These are phyloP conservation scores for Botryotinia globosa DNA, from an alignment of 2,329 filamentous ascomycete species.

Conservation along the genomic window DNA sequence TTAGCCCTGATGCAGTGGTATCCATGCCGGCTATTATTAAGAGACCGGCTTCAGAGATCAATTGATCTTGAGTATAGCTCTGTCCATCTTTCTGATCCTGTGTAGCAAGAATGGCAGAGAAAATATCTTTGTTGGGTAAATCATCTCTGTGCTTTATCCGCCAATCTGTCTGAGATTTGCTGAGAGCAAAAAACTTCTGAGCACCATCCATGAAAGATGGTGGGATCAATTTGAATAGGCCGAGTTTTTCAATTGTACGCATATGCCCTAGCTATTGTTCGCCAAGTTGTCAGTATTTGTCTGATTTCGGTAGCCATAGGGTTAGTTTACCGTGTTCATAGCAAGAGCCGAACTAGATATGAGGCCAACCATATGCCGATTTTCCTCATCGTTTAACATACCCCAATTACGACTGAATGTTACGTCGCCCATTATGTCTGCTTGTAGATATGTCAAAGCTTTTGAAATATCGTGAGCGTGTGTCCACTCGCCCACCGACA, in stretches of 20 bases:
- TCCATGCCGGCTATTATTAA: conserved; percentile 8
- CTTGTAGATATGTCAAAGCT: not conserved
- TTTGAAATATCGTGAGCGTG: not conserved
- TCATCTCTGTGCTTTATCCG: not conserved
- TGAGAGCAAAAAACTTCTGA: not conserved
- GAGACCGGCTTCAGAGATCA: not conserved
- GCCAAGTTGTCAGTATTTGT: not conserved
- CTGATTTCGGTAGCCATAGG: not conserved
- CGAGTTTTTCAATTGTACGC: not conserved
- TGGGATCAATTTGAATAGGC: not conserved
- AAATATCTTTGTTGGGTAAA: not conserved
- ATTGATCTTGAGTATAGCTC: not conserved
- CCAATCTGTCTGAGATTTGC: conserved; percentile 2
- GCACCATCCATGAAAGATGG: not conserved
- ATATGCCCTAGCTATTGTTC: conserved; percentile 3
- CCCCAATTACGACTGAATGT: not conserved
- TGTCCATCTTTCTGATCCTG: not conserved
- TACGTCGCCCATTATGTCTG: conserved; percentile 4
- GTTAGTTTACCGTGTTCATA: conserved; percentile 1
- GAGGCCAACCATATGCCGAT: not conserved
- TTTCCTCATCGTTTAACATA: not conserved
- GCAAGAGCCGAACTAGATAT: not conserved
- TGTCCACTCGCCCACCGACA: not conserved
- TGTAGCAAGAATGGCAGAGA: not conserved
- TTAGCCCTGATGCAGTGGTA: not conserved